Evolutionary conservation across 176 grass and related monocot species (phyloP).

Genomic region (Hsuehochloa calcarea): DNA sequence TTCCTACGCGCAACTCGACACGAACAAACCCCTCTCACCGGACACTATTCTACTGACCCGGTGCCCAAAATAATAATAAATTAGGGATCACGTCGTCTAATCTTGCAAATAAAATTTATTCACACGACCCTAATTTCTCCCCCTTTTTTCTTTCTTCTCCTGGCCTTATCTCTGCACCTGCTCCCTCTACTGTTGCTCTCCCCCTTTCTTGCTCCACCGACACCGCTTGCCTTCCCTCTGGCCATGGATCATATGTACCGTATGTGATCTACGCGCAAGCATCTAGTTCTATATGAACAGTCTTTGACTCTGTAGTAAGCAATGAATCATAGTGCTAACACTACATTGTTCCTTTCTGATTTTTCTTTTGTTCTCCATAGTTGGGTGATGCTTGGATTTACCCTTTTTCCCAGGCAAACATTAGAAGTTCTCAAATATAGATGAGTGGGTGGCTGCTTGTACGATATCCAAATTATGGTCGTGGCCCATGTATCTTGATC

Average conservation of each 20-base stretch:
- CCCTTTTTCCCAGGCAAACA: neutral
- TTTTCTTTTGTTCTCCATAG: neutral
- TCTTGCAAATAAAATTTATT: too few species aligned
- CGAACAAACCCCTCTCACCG: too few species aligned
- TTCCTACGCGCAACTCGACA: too few species aligned
- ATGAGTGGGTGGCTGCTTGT: neutral
- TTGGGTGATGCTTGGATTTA: neutral
- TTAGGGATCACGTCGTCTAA: too few species aligned
- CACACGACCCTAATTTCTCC: too few species aligned
- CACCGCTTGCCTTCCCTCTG: too few species aligned
- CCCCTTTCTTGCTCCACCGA: too few species aligned
- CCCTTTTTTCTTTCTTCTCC: too few species aligned
- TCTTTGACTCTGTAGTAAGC: neutral
- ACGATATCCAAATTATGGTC: conserved; percentile 61
- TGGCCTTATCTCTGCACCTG: too few species aligned
- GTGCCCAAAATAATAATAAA: too few species aligned
- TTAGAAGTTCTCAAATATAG: neutral
- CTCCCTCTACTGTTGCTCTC: too few species aligned
- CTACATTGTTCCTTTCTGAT: neutral
- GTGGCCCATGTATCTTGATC: conserved; percentile 92
- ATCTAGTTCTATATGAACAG: neutral
- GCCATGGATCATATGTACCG: neutral
- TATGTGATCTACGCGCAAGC: neutral
- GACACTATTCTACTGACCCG: too few species aligned
- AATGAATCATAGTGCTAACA: neutral